These are phyloP conservation scores for Kickxella alabastrina DNA, from an alignment of 192 early-diverging fungal genomes.

Conservation along the genomic window DNA sequence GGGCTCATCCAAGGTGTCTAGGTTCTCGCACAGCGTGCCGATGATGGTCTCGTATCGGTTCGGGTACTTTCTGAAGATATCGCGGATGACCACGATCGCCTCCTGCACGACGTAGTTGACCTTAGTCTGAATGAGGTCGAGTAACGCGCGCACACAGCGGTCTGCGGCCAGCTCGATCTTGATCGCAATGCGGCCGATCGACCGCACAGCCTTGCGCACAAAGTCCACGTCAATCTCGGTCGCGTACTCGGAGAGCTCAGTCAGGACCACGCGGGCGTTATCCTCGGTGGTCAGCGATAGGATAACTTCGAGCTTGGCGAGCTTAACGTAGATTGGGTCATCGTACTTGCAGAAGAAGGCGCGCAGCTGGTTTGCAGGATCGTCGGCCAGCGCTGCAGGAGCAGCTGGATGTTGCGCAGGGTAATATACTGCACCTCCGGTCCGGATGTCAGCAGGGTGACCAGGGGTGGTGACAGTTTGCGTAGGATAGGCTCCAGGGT, in stretches of 20 bases:
- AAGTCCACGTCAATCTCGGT: slow-evolving; percentile 98
- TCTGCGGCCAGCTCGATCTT: slow-evolving; percentile 89
- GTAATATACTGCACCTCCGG: slow-evolving; percentile 98
- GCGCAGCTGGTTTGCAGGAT: slow-evolving; percentile 88
- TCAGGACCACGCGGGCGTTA: slow-evolving; percentile 86
- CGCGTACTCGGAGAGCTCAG: slow-evolving; percentile 92
- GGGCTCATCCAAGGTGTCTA: slow-evolving; percentile 94
- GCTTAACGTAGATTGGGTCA: slow-evolving; percentile 97
- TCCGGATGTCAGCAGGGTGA: slow-evolving; percentile 83
- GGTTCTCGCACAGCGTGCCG: slow-evolving; percentile 86
- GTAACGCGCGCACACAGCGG: slow-evolving; percentile 77
- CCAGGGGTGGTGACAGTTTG: slow-evolving; percentile 89
- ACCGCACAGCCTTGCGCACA: slow-evolving; percentile 92
- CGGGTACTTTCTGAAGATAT: slow-evolving; percentile 98
- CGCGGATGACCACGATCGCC: slow-evolving; percentile 96
- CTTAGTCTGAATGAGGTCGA: slow-evolving; percentile 93
- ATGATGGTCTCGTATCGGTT: slow-evolving; percentile 95
- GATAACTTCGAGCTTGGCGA: slow-evolving; percentile 96
- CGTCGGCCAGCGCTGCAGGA: slow-evolving; percentile 87
- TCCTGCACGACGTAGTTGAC: slow-evolving; percentile 99
- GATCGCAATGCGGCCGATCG: slow-evolving; percentile 95
- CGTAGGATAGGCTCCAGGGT: slow-evolving; percentile 68
- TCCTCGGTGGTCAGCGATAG: slow-evolving; percentile 74
- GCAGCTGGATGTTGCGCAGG: slow-evolving; percentile 91
- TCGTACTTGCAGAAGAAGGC: slow-evolving; percentile 99